Evolutionary conservation across 2,329 filamentous ascomycete species (phyloP).

Genomic region (Colletotrichum sp.): DNA sequence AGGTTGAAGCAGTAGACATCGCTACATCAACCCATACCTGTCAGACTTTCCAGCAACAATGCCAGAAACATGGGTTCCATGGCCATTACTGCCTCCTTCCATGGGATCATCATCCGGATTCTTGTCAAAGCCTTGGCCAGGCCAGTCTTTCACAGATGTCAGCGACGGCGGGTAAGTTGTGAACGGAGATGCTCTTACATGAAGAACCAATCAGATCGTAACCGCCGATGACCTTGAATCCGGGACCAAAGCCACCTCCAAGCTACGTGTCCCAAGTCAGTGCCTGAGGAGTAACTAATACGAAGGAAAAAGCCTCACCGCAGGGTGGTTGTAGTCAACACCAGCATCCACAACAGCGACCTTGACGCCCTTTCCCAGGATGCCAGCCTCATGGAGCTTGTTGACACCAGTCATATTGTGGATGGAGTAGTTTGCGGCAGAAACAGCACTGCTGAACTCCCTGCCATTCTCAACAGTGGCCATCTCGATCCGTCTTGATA

Average conservation of each 20-base stretch:
- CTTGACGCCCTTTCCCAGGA: slow-evolving; percentile 40
- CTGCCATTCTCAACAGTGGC: not conserved
- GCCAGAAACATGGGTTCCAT: slow-evolving; percentile 40
- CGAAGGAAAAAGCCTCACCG: slow-evolving; percentile 26
- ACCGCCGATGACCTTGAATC: slow-evolving; percentile 19
- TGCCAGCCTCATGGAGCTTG: slow-evolving; percentile 39
- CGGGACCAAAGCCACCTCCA: slow-evolving; percentile 16
- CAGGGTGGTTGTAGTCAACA: slow-evolving; percentile 42
- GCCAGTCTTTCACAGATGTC: not conserved
- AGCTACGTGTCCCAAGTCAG: not conserved
- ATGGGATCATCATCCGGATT: slow-evolving; percentile 38
- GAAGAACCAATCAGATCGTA: slow-evolving; percentile 18
- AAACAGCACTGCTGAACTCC: not conserved
- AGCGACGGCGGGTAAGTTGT: not conserved
- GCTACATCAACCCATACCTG: not conserved
- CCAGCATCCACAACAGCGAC: slow-evolving; percentile 45
- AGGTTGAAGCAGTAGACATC: too few species aligned
- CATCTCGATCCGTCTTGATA: slow-evolving; percentile 4
- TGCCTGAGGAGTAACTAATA: not conserved
- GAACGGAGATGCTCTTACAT: not conserved
- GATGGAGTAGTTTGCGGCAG: slow-evolving; percentile 32
- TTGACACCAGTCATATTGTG: slow-evolving; percentile 44
- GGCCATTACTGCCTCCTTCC: slow-evolving; percentile 32
- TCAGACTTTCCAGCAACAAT: slow-evolving; percentile 26
- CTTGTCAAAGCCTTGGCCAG: slow-evolving; percentile 18